A percentile compares a stretch with the other conserved stretches of the same genome.
Evolutionary conservation across 768 basidiomycete genomes (phyloP).

Genomic region (Dentipellis sp.): DNA sequence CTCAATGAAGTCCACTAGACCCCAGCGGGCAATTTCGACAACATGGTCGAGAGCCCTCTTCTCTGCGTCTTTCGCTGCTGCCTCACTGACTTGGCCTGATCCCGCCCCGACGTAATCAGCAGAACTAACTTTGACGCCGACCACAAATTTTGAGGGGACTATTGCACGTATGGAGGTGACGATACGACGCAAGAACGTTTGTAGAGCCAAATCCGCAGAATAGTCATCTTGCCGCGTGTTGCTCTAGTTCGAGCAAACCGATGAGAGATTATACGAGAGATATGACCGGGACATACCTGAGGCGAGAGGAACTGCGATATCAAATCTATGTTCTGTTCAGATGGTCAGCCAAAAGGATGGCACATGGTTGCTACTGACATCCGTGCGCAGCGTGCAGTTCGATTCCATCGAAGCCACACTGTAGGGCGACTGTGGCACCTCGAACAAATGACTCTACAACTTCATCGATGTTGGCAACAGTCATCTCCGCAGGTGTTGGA

Average conservation of each 20-base stretch:
- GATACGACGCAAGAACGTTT: slow-evolving; percentile 53
- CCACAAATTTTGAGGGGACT: slow-evolving; percentile 48
- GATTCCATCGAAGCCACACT: slow-evolving; percentile 78
- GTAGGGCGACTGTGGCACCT: slow-evolving; percentile 54
- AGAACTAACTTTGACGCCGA: slow-evolving; percentile 77
- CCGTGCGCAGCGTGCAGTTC: slow-evolving; percentile 84
- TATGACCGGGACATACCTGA: slow-evolving; percentile 35
- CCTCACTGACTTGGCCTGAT: slow-evolving; percentile 6
- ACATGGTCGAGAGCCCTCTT: slow-evolving; percentile 52
- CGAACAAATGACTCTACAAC: slow-evolving; percentile 55
- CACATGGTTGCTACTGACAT: slow-evolving; percentile 38
- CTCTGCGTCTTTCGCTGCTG: slow-evolving; percentile 23
- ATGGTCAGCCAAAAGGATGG: not conserved
- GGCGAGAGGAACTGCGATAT: slow-evolving; percentile 71
- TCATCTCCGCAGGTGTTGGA: slow-evolving; percentile 56
- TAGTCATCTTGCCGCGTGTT: slow-evolving; percentile 58
- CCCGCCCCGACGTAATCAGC: slow-evolving; percentile 53
- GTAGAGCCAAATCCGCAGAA: slow-evolving; percentile 32
- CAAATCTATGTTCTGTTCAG: slow-evolving; percentile 40
- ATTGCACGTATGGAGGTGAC: slow-evolving; percentile 43
- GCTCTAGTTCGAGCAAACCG: slow-evolving; percentile 21
- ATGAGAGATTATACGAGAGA: not conserved
- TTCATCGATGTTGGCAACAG: slow-evolving; percentile 45
- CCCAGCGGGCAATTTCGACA: slow-evolving; percentile 50
- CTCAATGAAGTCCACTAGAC: slow-evolving; percentile 73